Base-by-base conservation (phyloP, 2,329 filamentous ascomycete genomes). In the Phoma sp. region DNA sequence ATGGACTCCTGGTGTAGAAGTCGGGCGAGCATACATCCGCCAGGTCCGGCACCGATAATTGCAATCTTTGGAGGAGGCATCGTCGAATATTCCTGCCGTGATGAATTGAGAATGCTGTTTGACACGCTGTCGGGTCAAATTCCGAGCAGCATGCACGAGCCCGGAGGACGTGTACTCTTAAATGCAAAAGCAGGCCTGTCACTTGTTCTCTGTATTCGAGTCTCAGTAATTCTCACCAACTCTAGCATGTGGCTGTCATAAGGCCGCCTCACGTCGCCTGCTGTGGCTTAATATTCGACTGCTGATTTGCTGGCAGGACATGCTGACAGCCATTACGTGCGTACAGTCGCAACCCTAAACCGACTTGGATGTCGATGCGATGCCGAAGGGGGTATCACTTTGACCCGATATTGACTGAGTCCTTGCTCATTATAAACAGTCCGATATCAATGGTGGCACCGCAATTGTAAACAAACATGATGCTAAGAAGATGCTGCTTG, bases 21-120 rank as follows among this genome's bases (percentile, higher is more conserved):
- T 10, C 81, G 79, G 10, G 82, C 83, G 3, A 85, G 73, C 59
- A 79, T 80, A 58, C 79, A 79, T 55, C 81, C 80, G 5, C 72
- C 72, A n/a, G 74, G 76, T 3, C 76, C 75, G 22, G 65, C 72
- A 24, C 75, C 75, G 37, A 77, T 62, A 33, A 77, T 75, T 32
- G 73, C 74, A 29, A 77, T 75, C 39, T 65, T 66, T 14, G 65
- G 67, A 58, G 23, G 14, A 18, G 55, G 11, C 57, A 60, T 60
- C 5, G 10, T 11, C 4, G 32, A 5, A 33, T 9, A 7, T 33
- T 35, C 10, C 18, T 25, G 8, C 8, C 18, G 27, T 29, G 27
- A 18, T 29, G 27, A 9, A 9, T 29, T 29, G 9, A 29, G 27
- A 9, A 29, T 9, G 9, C 6, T 29, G 18, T 18, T 18, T 18